Evolutionary conservation across 2,329 filamentous ascomycete species (phyloP), one percentile per base, ranked within the genome.

Genomic region (Xylariaceae sp.): DNA sequence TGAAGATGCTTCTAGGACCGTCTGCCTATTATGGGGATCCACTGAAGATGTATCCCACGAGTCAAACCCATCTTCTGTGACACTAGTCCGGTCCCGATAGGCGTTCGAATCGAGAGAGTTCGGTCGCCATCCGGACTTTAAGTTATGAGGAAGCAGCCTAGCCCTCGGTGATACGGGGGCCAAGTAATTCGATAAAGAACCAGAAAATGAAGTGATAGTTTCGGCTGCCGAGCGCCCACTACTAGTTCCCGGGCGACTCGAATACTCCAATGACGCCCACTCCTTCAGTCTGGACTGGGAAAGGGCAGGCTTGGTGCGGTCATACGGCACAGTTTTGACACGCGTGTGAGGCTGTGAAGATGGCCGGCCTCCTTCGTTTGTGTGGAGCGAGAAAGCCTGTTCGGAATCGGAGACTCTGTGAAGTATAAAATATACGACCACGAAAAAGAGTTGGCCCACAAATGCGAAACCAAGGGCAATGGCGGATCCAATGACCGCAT

Each of bases 1-100:
- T 13, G 73, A 73, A 21, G 76, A 74, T 10, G 75, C 70, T 49
- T 79, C 79, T 48, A 82, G 65, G 1, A 84, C 78, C 2, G 78
- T 76, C 61, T 85, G 80, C 26, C 82, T 78, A 60, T 78, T 80
- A 59, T 85, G 80, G 2, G 80, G 71, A 61, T 86, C 85, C 2
- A 89, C 83, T 0, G 77, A 75, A 0, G 85, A 87, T 0, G 85
- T 88, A 63, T 90, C 86, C 87, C 87, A 90, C 2, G 80, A 84
- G 62, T 89, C 87, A 63, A 90, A 89, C 1, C 81, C 80, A 56
- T 87, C 84, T n/a, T 80, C 79, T 13, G 67, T 63, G 34, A 71
- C 71, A 36, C 69, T 69, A 15, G 67, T 67, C 5, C 64, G 63
- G 5, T 70, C 70, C 5, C 62, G 67, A 43, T 71, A 68, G 7